phyloP scores from a whole-genome alignment of 116 monocot species.

The Phalaenopsis hybrid region DNA sequence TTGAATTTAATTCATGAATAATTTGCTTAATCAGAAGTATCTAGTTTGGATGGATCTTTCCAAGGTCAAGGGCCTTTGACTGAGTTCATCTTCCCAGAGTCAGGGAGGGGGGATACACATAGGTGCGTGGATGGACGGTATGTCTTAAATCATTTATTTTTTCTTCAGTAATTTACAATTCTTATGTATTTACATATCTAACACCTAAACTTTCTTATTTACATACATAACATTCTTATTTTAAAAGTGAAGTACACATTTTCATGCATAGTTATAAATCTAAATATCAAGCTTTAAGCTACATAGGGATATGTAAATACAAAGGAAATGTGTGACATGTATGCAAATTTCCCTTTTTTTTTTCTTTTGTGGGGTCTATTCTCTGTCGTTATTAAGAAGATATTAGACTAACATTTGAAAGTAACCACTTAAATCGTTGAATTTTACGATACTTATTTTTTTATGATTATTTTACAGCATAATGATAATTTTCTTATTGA shows the following conservation, averaged over 20 bases:
- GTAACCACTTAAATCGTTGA: background rate
- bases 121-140: conserved; percentile 20
- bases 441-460: background rate
- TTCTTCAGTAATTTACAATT: too few relatives aligned
- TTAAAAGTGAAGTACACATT: too few relatives aligned
- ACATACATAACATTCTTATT: too few relatives aligned
- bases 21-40: conserved; percentile 16
- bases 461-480: background rate
- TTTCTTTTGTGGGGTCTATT: background rate
- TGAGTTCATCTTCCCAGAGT: conserved; percentile 13
- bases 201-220: too few relatives aligned
- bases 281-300: too few relatives aligned
- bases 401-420: background rate
- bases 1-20: conserved; percentile 5
- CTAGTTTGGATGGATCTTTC: conserved; percentile 20
- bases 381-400: background rate
- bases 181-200: too few relatives aligned
- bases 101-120: conserved; percentile 9
- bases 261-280: too few relatives aligned
- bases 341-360: too few relatives aligned
- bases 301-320: too few relatives aligned
- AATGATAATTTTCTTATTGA: background rate
- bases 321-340: too few relatives aligned
- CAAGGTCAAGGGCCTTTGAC: conserved; percentile 7
- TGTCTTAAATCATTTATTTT: too few relatives aligned